Evolutionary conservation across 1,284 basidiomycete genomes (phyloP).

Genomic region (Heterobasidion annosum): DNA sequence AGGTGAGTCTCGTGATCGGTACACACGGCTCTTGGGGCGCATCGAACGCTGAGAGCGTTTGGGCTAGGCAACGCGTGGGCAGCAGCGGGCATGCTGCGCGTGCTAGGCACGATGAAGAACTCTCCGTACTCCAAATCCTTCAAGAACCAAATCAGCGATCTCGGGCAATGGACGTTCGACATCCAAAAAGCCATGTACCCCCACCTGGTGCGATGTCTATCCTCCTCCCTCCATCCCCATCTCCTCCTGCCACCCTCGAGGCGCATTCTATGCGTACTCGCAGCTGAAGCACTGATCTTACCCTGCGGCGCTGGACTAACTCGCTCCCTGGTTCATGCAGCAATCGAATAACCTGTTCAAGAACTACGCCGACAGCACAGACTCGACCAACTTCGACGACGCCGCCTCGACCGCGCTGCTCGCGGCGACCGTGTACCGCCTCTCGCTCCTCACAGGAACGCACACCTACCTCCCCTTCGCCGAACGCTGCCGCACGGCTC

Average conservation of each 20-base stretch:
- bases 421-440: slow-evolving; percentile 69
- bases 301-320: too few relatives aligned
- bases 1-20: slow-evolving; percentile 27
- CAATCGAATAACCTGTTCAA: slow-evolving; percentile 50
- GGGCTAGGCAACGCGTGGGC: slow-evolving; percentile 76
- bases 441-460: slow-evolving; percentile 42
- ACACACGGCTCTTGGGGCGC: not conserved
- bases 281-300: not conserved
- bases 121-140: slow-evolving; percentile 47
- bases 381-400: slow-evolving; percentile 56
- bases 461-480: slow-evolving; percentile 47
- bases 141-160: slow-evolving; percentile 45
- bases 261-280: not conserved
- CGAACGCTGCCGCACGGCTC: slow-evolving; percentile 40
- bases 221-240: not conserved
- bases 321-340: slow-evolving; percentile 17
- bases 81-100: slow-evolving; percentile 79
- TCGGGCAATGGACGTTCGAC: slow-evolving; percentile 62
- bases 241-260: not conserved
- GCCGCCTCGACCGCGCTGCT: slow-evolving; percentile 69
- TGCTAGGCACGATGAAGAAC: slow-evolving; percentile 63
- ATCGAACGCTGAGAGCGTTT: not conserved
- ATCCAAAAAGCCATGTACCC: slow-evolving; percentile 68
- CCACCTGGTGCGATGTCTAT: slow-evolving; percentile 30
- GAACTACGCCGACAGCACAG: slow-evolving; percentile 60